Percentiles rank a stretch among this genome's conserved stretches.
These are phyloP conservation scores for Saussurea involucrata DNA, from an alignment of 129 eudicot genomes.

Conservation along the genomic window DNA sequence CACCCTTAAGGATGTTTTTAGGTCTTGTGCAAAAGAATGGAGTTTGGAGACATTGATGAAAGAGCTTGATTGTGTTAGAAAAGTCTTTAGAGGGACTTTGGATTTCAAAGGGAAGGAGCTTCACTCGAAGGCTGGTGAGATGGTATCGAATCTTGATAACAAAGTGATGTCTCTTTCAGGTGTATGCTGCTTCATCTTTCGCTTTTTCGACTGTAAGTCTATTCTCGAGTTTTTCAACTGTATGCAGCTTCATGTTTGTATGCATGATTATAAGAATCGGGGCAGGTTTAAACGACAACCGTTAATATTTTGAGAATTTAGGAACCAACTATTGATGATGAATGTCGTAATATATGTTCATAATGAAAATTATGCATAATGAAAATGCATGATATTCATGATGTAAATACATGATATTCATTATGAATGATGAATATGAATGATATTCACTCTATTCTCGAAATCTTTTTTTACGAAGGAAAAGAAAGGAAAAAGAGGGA, in stretches of 20 bases:
- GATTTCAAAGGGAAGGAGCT: conserved; percentile 65
- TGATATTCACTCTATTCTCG: background rate
- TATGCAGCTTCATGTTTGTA: no score
- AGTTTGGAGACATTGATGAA: conserved; percentile 38
- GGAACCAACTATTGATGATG: background rate
- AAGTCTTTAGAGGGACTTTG: conserved; percentile 49
- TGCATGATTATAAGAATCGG: no score
- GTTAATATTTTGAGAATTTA: background rate
- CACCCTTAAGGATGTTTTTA: conserved; percentile 65
- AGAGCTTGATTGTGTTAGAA: conserved; percentile 68
- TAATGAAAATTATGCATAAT: background rate
- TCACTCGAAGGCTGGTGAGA: conserved; percentile 45
- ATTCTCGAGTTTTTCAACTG: background rate
- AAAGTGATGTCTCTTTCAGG: conserved; percentile 47
- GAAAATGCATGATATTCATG: background rate
- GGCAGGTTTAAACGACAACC: background rate
- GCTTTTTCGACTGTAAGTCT: conserved; percentile 63
- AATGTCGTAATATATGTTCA: background rate
- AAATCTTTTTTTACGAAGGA: background rate
- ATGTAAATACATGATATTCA: no score
- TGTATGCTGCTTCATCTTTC: conserved; percentile 47
- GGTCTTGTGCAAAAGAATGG: conserved; percentile 50
- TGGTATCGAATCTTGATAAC: conserved; percentile 42
- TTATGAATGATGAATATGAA: no score
- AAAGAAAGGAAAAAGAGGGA: no score